phyloP scores from a whole-genome alignment of 208 protist genomes.

The Leishmania lainsoni region DNA sequence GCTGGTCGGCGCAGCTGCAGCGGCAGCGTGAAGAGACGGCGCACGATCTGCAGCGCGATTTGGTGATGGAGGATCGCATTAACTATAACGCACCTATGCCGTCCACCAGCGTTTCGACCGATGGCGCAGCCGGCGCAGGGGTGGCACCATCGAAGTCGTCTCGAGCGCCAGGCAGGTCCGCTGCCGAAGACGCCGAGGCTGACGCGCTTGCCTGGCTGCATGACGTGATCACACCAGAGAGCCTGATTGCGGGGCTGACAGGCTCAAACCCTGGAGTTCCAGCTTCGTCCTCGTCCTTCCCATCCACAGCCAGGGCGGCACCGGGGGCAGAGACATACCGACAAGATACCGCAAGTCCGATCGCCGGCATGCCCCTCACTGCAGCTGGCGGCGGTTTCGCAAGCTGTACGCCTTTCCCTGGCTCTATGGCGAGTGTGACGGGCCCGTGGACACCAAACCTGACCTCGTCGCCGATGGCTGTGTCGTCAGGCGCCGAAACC shows the following conservation, averaged over 20 bases:
- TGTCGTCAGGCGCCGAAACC: conserved; percentile 9
- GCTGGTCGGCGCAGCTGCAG: conserved; percentile 21
- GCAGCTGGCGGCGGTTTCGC: not conserved
- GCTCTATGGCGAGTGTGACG: not conserved
- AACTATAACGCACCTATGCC: conserved; percentile 49
- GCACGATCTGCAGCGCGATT: conserved; percentile 45
- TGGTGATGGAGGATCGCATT: conserved; percentile 59
- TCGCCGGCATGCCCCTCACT: not conserved
- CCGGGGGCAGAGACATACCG: not conserved
- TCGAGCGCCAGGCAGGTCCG: conserved; percentile 1
- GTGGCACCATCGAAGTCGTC: not conserved
- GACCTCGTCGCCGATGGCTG: not conserved
- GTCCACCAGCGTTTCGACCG: not conserved
- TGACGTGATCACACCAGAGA: conserved; percentile 71
- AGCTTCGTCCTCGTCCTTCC: conserved; percentile 1
- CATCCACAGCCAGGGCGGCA: not conserved
- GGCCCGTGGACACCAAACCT: conserved; percentile 35
- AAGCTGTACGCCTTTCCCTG: not conserved
- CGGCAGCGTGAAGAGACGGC: conserved; percentile 30
- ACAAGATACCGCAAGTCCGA: conserved; percentile 4
- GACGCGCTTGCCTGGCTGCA: conserved; percentile 87
- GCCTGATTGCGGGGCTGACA: conserved; percentile 27
- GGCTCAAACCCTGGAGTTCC: conserved; percentile 8
- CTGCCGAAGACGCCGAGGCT: conserved; percentile 27
- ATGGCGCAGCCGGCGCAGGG: not conserved